Evolutionary conservation across 2,329 filamentous ascomycete genomes (phyloP).

Genomic region (Ceratocystis papillata): DNA sequence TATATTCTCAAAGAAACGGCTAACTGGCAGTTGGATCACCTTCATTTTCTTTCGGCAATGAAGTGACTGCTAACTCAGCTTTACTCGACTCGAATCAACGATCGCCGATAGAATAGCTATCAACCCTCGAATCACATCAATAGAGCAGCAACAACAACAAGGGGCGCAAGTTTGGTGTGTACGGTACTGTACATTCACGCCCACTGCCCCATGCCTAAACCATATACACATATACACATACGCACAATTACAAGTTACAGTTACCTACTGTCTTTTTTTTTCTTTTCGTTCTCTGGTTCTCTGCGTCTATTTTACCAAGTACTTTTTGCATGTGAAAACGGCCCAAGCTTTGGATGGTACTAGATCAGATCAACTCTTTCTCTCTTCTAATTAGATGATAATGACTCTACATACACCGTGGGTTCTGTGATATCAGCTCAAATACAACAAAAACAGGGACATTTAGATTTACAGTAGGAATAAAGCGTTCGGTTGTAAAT

Average conservation of each 20-base stretch:
- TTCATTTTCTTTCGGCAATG: background rate
- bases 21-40: background rate
- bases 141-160: background rate
- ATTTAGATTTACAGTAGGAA: background rate
- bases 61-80: background rate
- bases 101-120: background rate
- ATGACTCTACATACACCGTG: too few relatives aligned
- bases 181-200: too few relatives aligned
- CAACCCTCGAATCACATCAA: background rate
- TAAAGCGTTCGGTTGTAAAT: background rate
- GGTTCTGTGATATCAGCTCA: too few relatives aligned
- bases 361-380: too few relatives aligned
- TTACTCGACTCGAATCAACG: background rate
- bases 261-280: background rate
- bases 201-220: too few relatives aligned
- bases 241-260: background rate
- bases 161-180: background rate
- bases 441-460: background rate
- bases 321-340: background rate
- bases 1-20: background rate
- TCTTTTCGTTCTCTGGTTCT: background rate
- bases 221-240: too few relatives aligned
- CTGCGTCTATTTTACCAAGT: background rate
- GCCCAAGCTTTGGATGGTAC: background rate
- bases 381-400: too few relatives aligned